Conservation (phyloP, 2,329 filamentous ascomycete species). For the Penicillium griseofulvum region DNA sequence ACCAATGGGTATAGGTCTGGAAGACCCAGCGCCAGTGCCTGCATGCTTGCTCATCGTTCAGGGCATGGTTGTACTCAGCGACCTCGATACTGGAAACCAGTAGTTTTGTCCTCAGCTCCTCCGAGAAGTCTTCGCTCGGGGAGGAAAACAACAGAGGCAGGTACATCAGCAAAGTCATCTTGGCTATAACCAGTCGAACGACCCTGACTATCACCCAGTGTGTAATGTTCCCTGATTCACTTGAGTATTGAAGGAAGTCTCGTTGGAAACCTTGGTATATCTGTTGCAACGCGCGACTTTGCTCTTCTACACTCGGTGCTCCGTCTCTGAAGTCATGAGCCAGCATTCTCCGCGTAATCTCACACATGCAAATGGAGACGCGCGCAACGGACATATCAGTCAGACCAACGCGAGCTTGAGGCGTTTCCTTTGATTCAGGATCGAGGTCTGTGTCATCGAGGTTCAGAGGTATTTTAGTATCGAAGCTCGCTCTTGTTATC, state of each 20-base stretch:
- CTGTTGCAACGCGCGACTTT: slow-evolving; percentile 47
- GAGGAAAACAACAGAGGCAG: slow-evolving; percentile 50
- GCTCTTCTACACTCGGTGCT: slow-evolving; percentile 39
- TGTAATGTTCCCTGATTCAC: slow-evolving; percentile 38
- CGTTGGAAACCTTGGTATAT: slow-evolving; percentile 47
- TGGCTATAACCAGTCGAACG: slow-evolving; percentile 40
- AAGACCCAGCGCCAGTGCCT: slow-evolving; percentile 59
- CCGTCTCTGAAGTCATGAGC: slow-evolving; percentile 31
- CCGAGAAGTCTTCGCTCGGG: slow-evolving; percentile 32
- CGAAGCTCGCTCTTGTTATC: slow-evolving; percentile 58
- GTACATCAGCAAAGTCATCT: slow-evolving; percentile 51
- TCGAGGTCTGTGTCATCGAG: slow-evolving; percentile 51
- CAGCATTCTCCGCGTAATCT: slow-evolving; percentile 39
- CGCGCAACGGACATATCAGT: slow-evolving; percentile 53
- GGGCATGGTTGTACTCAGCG: slow-evolving; percentile 51
- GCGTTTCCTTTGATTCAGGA: slow-evolving; percentile 49
- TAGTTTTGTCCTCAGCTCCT: slow-evolving; percentile 37
- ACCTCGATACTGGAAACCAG: slow-evolving; percentile 42
- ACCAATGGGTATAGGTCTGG: slow-evolving; percentile 60
- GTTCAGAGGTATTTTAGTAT: slow-evolving; percentile 55
- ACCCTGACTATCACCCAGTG: slow-evolving; percentile 52
- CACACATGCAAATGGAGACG: slow-evolving; percentile 39
- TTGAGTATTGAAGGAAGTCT: slow-evolving; percentile 44
- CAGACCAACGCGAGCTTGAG: slow-evolving; percentile 49
- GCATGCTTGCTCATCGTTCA: slow-evolving; percentile 52